phyloP scores from a whole-genome alignment of 352 stramenopile genomes.

The Phytophthora cactorum region DNA sequence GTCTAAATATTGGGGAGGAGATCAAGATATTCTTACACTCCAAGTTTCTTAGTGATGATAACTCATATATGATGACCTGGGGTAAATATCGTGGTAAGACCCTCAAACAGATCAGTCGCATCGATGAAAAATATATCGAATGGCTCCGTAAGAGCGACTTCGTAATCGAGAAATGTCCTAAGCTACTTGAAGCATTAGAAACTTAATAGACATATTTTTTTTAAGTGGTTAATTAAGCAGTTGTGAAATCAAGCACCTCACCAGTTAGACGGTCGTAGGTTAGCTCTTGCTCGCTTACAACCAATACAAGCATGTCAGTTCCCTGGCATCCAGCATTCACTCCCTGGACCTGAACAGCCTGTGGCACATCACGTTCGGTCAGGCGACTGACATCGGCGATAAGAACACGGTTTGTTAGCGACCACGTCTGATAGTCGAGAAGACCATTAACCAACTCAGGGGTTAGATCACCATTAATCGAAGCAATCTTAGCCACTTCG shows the following conservation, averaged over 20 bases:
- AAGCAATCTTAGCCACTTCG: too few species aligned
- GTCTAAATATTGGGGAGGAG: not conserved
- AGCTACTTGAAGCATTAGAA: not conserved
- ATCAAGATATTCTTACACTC: conserved; percentile 1
- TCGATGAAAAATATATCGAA: too few species aligned
- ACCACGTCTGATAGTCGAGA: too few species aligned
- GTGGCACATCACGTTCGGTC: too few species aligned
- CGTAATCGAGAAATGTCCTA: not conserved
- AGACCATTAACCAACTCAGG: too few species aligned
- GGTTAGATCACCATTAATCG: too few species aligned
- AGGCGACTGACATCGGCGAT: too few species aligned
- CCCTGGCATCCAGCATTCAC: not conserved
- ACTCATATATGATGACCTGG: not conserved
- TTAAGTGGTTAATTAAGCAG: not conserved
- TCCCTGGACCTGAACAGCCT: too few species aligned
- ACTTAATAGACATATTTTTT: not conserved
- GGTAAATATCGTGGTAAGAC: not conserved
- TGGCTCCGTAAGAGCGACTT: not conserved
- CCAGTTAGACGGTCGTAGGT: not conserved
- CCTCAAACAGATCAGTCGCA: not conserved
- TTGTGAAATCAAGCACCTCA: not conserved
- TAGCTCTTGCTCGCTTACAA: not conserved
- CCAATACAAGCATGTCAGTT: not conserved
- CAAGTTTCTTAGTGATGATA: too few species aligned
- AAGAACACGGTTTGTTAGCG: too few species aligned